Percentiles rank a stretch among this genome's conserved stretches.
Conservation (phyloP, 2,329 filamentous ascomycete species). For the Arachnopeziza araneosa region DNA sequence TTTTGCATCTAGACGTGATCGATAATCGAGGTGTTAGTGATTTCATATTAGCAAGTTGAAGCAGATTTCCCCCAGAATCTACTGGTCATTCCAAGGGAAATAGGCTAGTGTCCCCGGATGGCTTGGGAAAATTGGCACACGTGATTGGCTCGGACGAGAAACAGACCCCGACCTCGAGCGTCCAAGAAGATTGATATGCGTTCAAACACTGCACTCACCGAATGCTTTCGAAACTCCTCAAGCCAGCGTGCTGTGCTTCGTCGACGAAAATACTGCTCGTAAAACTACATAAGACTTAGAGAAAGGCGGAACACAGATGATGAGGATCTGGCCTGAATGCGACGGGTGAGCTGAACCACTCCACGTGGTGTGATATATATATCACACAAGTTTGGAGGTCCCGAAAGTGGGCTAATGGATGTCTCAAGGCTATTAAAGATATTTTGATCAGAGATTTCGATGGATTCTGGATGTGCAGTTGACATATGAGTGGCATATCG, state of each 20-base stretch:
- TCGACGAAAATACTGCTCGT: neutral
- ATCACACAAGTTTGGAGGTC: constrained; percentile 9
- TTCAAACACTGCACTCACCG: neutral
- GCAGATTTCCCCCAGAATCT: neutral
- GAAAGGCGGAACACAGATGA: neutral
- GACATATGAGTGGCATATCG: constrained; percentile 22
- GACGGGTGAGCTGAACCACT: constrained; percentile 26
- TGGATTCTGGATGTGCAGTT: constrained; percentile 19
- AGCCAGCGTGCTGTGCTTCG: neutral
- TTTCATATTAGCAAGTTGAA: neutral
- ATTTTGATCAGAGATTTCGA: constrained; percentile 12
- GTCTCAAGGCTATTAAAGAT: constrained; percentile 14
- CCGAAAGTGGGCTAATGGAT: constrained; percentile 20
- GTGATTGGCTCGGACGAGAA: neutral
- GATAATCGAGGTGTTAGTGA: neutral
- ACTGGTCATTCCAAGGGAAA: no score
- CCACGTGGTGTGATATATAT: constrained; percentile 30
- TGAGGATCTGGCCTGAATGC: constrained; percentile 13
- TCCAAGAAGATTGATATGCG: neutral
- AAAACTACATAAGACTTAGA: constrained; percentile 8
- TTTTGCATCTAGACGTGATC: neutral
- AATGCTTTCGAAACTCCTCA: neutral
- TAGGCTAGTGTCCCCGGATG: no score
- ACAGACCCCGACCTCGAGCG: neutral
- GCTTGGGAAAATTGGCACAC: neutral